These are phyloP conservation scores for Pseudocercospora fuligena DNA, from an alignment of 2,329 filamentous ascomycete genomes.

Conservation along the genomic window DNA sequence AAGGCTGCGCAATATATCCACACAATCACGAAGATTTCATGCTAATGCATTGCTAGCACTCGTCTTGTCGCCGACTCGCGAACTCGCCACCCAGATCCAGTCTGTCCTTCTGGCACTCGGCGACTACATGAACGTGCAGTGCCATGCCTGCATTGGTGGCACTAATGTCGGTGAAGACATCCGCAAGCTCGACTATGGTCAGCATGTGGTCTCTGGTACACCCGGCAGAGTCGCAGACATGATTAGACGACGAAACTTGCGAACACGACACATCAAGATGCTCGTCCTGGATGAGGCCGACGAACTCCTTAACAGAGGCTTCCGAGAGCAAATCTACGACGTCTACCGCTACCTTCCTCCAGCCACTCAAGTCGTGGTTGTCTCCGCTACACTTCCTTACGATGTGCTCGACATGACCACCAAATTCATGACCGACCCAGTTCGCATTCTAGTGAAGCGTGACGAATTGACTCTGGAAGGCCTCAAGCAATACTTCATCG, in stretches of 20 bases:
- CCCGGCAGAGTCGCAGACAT: slow-evolving; percentile 93
- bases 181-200: slow-evolving; percentile 93
- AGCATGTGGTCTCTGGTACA: slow-evolving; percentile 96
- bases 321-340: slow-evolving; percentile 98
- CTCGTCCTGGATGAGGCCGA: slow-evolving; percentile 77
- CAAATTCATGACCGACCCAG: slow-evolving; percentile 99
- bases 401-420: slow-evolving; percentile 99
- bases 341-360: slow-evolving; percentile 96
- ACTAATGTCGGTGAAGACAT: slow-evolving; percentile 99
- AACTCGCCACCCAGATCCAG: slow-evolving; percentile 97
- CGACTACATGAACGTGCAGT: slow-evolving; percentile 99
- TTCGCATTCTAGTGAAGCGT: slow-evolving; percentile 96
- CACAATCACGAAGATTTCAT: neutral
- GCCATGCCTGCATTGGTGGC: slow-evolving; percentile 96
- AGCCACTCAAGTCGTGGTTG: slow-evolving; percentile 96
- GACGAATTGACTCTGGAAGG: slow-evolving; percentile 97
- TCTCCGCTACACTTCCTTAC: slow-evolving; percentile 94
- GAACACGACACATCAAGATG: slow-evolving; percentile 79
- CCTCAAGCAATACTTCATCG: slow-evolving; percentile 98
- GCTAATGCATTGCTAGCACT: slow-evolving; percentile 61
- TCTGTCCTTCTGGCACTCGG: slow-evolving; percentile 99
- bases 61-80: slow-evolving; percentile 92
- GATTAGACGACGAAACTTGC: slow-evolving; percentile 74
- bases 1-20: slow-evolving; percentile 51
- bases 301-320: slow-evolving; percentile 86